Conservation (phyloP, 2,329 filamentous ascomycete species). For the Neofusicoccum parvum region DNA sequence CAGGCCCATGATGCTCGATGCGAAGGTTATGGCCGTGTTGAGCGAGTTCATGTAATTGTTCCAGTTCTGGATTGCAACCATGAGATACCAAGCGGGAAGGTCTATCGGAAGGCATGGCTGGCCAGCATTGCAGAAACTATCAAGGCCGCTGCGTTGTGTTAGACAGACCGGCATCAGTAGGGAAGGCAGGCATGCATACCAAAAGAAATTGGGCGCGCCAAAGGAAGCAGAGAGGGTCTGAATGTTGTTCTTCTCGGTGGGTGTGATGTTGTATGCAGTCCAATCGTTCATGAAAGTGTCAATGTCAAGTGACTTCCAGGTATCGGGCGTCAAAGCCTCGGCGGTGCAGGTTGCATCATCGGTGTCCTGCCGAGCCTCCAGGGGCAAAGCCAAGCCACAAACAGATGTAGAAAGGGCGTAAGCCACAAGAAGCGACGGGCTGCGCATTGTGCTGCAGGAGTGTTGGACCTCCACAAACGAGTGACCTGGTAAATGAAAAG, state of each 20-base stretch:
- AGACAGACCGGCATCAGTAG: background rate
- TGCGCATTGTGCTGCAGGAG: background rate
- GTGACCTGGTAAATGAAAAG: background rate
- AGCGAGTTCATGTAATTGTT: constrained; percentile 4
- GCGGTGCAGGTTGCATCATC: background rate
- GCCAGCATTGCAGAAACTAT: background rate
- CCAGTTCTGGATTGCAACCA: constrained; percentile 2
- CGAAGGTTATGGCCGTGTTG: background rate
- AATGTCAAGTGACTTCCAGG: background rate
- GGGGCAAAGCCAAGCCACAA: background rate
- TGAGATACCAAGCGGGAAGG: background rate
- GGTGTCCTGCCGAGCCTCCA: background rate
- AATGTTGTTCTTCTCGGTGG: background rate
- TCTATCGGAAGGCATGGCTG: background rate
- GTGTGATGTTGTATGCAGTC: background rate
- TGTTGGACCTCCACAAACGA: background rate
- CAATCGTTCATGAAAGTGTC: constrained; percentile 6
- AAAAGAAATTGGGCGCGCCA: background rate
- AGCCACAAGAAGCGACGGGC: background rate
- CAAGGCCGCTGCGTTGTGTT: background rate
- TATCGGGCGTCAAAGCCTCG: background rate
- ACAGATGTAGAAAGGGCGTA: background rate
- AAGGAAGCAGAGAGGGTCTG: background rate
- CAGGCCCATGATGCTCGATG: background rate
- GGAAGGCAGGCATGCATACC: background rate